Percentiles rank a stretch among this genome's conserved stretches.
phyloP scores from a whole-genome alignment of 768 basidiomycete species.

The Kwoniella botswanensis region DNA sequence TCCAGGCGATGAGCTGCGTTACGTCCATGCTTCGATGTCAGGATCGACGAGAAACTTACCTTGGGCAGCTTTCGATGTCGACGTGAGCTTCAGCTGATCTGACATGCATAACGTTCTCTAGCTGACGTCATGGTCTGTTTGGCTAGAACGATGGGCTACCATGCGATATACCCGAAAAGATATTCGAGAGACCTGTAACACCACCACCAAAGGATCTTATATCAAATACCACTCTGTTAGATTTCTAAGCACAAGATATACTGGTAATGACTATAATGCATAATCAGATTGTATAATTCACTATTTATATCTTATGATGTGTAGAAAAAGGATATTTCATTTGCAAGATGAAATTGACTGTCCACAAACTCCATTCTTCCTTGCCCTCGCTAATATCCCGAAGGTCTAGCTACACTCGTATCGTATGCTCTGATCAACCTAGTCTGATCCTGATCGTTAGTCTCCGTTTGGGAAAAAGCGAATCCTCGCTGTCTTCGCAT shows the following conservation, averaged over 20 bases:
- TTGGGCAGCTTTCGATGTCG: conserved; percentile 54
- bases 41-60: conserved; percentile 27
- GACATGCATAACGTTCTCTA: neutral
- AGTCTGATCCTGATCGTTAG: conserved; percentile 81
- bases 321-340: neutral
- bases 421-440: conserved; percentile 60
- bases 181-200: conserved; percentile 2
- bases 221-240: neutral
- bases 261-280: no score
- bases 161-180: conserved; percentile 32
- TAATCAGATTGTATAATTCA: no score
- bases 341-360: neutral
- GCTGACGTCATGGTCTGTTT: neutral
- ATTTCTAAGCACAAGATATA: neutral
- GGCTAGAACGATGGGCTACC: conserved; percentile 39
- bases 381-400: conserved; percentile 44
- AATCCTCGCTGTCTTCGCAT: conserved; percentile 96
- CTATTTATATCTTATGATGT: no score
- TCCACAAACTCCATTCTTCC: neutral
- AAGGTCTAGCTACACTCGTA: conserved; percentile 58
- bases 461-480: conserved; percentile 97
- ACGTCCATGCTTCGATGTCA: conserved; percentile 38
- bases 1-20: conserved; percentile 44
- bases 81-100: conserved; percentile 38
- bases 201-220: neutral